phyloP scores from a whole-genome alignment of 768 basidiomycete species.

The Trametes cingulata region DNA sequence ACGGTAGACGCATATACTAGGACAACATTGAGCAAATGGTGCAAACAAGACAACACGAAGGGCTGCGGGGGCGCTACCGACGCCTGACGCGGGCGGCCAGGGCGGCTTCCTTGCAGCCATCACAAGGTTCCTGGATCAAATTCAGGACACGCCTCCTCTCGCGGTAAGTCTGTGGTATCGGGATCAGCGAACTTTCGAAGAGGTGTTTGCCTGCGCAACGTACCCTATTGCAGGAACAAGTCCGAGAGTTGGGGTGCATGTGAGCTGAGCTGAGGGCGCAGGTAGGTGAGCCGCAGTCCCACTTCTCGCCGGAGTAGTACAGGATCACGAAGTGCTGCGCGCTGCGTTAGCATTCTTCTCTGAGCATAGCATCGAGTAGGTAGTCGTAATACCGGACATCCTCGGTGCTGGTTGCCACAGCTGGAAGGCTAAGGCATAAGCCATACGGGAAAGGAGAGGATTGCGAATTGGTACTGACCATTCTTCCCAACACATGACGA shows the following conservation, averaged over 20 bases:
- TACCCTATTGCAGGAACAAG: conserved; percentile 56
- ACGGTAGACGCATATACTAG: background rate
- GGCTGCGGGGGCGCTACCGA: conserved; percentile 25
- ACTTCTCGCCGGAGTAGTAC: conserved; percentile 61
- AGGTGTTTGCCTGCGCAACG: background rate
- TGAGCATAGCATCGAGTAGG: background rate
- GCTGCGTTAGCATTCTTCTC: background rate
- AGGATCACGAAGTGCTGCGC: conserved; percentile 60
- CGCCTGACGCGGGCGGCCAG: conserved; percentile 19
- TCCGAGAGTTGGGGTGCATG: conserved; percentile 56
- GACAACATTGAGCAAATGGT: background rate
- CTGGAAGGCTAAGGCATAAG: conserved; percentile 11
- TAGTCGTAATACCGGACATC: conserved; percentile 25
- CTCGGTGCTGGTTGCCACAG: conserved; percentile 30
- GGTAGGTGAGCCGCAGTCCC: conserved; percentile 51
- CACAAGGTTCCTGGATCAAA: conserved; percentile 67
- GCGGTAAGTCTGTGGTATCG: conserved; percentile 23
- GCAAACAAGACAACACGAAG: background rate
- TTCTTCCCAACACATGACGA: conserved; percentile 30
- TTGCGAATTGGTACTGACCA: conserved; percentile 16
- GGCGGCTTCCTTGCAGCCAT: conserved; percentile 44
- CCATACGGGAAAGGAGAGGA: background rate
- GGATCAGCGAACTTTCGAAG: background rate
- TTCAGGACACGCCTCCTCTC: conserved; percentile 61
- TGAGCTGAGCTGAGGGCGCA: conserved; percentile 61